Base-by-base conservation (phyloP, 345 rosid species). In the Citrus reticulata region DNA sequence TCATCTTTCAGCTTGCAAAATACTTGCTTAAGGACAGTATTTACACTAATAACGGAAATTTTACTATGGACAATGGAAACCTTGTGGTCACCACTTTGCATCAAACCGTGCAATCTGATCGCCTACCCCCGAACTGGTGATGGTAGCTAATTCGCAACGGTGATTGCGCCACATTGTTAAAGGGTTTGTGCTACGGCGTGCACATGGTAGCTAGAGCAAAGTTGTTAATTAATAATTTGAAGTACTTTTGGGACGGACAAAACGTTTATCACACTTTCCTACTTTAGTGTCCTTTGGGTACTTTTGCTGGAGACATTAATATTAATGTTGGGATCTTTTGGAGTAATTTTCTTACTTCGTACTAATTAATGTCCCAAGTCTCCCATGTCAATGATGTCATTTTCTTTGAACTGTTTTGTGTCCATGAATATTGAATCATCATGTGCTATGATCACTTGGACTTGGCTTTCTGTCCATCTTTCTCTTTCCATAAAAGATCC, bases 171-270 rank as follows among this genome's bases (percentile, higher is more conserved):
- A 67, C 46, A 22, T 34, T 19, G 46, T 20, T 30, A 25, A 29
- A 19, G 30, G 74, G 29, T 9, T 22, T 9, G 9, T 70, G 22
- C 46, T 19, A 24, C 42, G 22, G 22, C 46, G 2, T n/a, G 46
- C 25, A 34, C 25, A 19, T 66, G 70, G 25, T 66, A 3, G 70
- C 25, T 37, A 35, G 49, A 20, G 39, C 20, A 40, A 20, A 37
- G n/a, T 17, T 54, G 22, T 54, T 54, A 17, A 51, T 16, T 54
- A 54, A 16, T 54, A 54, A 54, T 16, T 54, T 4, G 19, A 34
- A 42, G 65, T 54, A 34, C 54, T 55, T 76, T 34, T 51, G 72
- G 72, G 27, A 66, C 79, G 55, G 46, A 63, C 78, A 22, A 42
- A 51, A 5, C 9, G 25, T 49, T 66, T 14, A n/a, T 22, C 76